phyloP scores from a whole-genome alignment of 1,284 basidiomycete species.

The Papiliotrema laurentii region DNA sequence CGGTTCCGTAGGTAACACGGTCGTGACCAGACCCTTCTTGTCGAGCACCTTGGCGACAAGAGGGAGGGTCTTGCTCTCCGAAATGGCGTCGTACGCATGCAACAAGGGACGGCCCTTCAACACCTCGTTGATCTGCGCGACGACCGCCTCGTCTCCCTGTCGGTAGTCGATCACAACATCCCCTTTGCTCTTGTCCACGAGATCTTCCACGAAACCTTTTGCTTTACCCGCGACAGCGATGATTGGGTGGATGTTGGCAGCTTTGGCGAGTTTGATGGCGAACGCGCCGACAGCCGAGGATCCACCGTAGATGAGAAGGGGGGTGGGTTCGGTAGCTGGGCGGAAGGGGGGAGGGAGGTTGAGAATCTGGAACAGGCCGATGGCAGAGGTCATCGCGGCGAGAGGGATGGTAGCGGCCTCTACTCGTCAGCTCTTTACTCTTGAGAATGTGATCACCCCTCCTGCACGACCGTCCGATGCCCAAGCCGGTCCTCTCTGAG shows the following conservation, averaged over 20 bases:
- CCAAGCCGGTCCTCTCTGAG: no score
- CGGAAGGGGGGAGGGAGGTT: conserved; percentile 10
- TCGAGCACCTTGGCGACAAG: neutral
- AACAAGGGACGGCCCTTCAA: conserved; percentile 7
- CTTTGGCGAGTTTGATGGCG: conserved; percentile 17
- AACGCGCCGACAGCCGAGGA: conserved; percentile 15
- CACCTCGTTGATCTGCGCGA: conserved; percentile 11
- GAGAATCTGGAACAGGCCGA: conserved; percentile 13
- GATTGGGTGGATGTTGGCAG: conserved; percentile 18
- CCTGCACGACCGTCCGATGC: no score
- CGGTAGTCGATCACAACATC: conserved; percentile 16
- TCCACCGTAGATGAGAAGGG: conserved; percentile 16
- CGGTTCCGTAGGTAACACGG: neutral
- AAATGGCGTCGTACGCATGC: neutral
- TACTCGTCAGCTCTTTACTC: no score
- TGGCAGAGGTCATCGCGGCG: conserved; percentile 14
- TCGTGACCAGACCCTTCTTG: neutral
- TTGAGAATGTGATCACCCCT: no score
- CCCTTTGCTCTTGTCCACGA: conserved; percentile 10
- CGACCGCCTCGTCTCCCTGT: conserved; percentile 8
- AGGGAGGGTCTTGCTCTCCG: neutral
- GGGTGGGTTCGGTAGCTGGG: conserved; percentile 9
- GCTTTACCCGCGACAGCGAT: conserved; percentile 15
- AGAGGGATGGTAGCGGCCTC: neutral
- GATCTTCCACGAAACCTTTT: conserved; percentile 8